phyloP scores from a whole-genome alignment of 768 basidiomycete species.

The Neoboletus brunneissimus region DNA sequence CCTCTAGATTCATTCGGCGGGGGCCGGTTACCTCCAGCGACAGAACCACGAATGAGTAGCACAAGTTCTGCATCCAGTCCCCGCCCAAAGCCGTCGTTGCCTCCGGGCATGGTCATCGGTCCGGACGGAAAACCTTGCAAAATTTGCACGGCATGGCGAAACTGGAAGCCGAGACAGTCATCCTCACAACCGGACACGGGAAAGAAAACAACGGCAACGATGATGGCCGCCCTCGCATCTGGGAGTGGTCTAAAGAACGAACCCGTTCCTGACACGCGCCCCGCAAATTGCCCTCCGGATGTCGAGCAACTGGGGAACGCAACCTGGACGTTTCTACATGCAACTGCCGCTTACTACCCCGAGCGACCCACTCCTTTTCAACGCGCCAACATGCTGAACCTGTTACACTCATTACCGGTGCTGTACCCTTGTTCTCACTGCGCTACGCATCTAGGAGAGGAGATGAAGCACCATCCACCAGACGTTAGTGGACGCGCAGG shows the following conservation, averaged over 20 bases:
- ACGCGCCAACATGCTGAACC: conserved; percentile 77
- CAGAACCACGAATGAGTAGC: conserved; percentile 9
- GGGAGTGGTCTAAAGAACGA: conserved; percentile 29
- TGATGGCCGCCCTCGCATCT: conserved; percentile 35
- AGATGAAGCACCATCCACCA: conserved; percentile 65
- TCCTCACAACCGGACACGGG: conserved; percentile 29
- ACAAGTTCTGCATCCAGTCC: conserved; percentile 3
- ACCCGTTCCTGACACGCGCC: conserved; percentile 38
- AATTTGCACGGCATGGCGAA: conserved; percentile 78
- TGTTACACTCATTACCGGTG: conserved; percentile 73
- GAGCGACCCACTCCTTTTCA: conserved; percentile 72
- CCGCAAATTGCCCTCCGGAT: conserved; percentile 82
- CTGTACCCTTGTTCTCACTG: conserved; percentile 90
- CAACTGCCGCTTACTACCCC: conserved; percentile 94
- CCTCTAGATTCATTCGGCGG: not conserved
- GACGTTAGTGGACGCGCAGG: conserved; percentile 69
- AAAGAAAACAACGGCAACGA: conserved; percentile 31
- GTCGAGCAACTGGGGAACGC: conserved; percentile 85
- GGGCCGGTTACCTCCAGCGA: not conserved
- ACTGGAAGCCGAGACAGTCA: conserved; percentile 52
- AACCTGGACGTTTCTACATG: conserved; percentile 96
- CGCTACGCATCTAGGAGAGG: conserved; percentile 75
- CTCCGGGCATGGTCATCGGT: conserved; percentile 84
- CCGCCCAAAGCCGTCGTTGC: conserved; percentile 37
- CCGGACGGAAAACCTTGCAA: conserved; percentile 96